Percentiles rank a stretch among this genome's conserved stretches.
Evolutionary conservation across 2,329 filamentous ascomycete genomes (phyloP).

Genomic region (Penicillium sp.): DNA sequence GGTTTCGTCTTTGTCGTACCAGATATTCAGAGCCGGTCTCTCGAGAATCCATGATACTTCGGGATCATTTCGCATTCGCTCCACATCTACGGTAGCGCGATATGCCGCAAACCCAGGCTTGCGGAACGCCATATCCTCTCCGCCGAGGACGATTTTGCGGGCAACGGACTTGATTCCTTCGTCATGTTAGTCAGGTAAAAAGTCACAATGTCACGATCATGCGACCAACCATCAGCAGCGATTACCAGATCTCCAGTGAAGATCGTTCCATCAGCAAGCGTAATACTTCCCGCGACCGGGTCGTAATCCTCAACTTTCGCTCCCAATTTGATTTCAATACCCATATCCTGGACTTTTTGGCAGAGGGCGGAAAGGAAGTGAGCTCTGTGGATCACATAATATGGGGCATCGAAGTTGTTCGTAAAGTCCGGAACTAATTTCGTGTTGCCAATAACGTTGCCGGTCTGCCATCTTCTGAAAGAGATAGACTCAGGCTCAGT

Average conservation of each 20-base stretch:
- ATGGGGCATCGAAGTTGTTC: slow-evolving; percentile 25
- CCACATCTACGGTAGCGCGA: slow-evolving; percentile 41
- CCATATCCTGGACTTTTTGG: slow-evolving; percentile 14
- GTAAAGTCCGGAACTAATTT: slow-evolving; percentile 32
- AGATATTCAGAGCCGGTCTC: slow-evolving; percentile 41
- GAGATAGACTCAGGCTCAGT: slow-evolving; percentile 33
- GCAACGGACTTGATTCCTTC: slow-evolving; percentile 24
- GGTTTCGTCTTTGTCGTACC: slow-evolving; percentile 23
- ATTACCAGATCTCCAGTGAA: slow-evolving; percentile 17
- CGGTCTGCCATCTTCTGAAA: slow-evolving; percentile 37
- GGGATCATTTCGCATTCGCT: slow-evolving; percentile 37
- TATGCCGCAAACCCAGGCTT: slow-evolving; percentile 44
- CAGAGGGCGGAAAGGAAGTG: slow-evolving; percentile 30
- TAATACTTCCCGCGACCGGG: not conserved
- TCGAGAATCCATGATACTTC: slow-evolving; percentile 43
- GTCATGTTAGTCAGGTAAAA: not conserved
- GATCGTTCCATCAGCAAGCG: slow-evolving; percentile 5
- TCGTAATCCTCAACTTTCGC: slow-evolving; percentile 8
- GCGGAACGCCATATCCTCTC: slow-evolving; percentile 2
- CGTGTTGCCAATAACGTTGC: slow-evolving; percentile 35
- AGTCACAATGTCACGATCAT: not conserved
- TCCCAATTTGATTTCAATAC: slow-evolving; percentile 16
- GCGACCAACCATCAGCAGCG: slow-evolving; percentile 22
- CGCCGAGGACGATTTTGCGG: slow-evolving; percentile 4
- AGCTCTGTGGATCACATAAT: slow-evolving; percentile 20